phyloP scores from a whole-genome alignment of 495 filamentous ascomycete genomes.

The Astrothelium macrocarpum region DNA sequence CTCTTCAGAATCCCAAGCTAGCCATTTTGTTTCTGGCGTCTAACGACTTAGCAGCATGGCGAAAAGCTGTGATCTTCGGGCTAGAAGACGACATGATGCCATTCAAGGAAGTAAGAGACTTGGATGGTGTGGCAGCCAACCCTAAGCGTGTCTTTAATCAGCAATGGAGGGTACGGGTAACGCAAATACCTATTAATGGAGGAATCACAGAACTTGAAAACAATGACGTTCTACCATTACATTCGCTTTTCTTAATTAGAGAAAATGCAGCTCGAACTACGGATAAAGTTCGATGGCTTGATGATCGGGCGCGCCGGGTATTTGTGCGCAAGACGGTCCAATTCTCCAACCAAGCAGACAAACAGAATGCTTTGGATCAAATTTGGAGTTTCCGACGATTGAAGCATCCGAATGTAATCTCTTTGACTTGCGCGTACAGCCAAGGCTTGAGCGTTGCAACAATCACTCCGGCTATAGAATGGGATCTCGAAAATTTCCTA shows the following conservation, averaged over 20 bases:
- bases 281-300: slow-evolving; percentile 20
- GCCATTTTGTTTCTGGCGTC: slow-evolving; percentile 23
- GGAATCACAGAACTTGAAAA: slow-evolving; percentile 19
- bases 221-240: slow-evolving; percentile 20
- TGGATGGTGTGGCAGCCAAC: slow-evolving; percentile 20
- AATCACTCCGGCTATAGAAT: slow-evolving; percentile 19
- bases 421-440: slow-evolving; percentile 20
- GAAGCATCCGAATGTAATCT: slow-evolving; percentile 23
- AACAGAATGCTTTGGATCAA: slow-evolving; percentile 16
- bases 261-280: background rate
- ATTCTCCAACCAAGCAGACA: slow-evolving; percentile 16
- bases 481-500: slow-evolving; percentile 22
- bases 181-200: slow-evolving; percentile 24
- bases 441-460: slow-evolving; percentile 20
- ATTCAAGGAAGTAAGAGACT: slow-evolving; percentile 15
- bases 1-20: slow-evolving; percentile 20
- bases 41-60: slow-evolving; percentile 22
- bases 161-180: slow-evolving; percentile 24
- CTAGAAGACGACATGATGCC: slow-evolving; percentile 23
- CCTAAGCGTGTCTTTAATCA: slow-evolving; percentile 16
- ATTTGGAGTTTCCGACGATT: slow-evolving; percentile 19
- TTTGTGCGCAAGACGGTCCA: slow-evolving; percentile 21
- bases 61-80: slow-evolving; percentile 20
- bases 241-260: slow-evolving; percentile 16
- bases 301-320: slow-evolving; percentile 16